phyloP scores from a whole-genome alignment of 2,329 filamentous ascomycete genomes.

The Epicoccum sorghinum region DNA sequence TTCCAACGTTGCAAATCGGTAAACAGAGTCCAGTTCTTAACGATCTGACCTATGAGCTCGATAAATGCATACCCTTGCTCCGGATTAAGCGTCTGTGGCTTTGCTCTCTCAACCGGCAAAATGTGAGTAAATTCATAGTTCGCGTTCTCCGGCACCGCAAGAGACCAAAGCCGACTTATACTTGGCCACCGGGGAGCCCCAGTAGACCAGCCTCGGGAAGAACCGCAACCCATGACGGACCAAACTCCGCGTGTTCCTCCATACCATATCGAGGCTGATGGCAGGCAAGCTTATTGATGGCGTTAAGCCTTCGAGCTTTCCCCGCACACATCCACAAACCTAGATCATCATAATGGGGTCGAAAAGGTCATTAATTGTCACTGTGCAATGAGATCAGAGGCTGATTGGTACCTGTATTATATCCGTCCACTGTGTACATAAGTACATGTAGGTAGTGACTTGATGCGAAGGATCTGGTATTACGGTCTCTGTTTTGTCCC shows the following conservation, averaged over 20 bases:
- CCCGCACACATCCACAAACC: slow-evolving; percentile 5
- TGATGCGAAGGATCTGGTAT: background rate
- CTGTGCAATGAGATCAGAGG: background rate
- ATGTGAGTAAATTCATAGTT: background rate
- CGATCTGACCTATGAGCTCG: too few relatives aligned
- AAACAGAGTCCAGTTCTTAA: too few relatives aligned
- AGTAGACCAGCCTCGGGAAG: slow-evolving; percentile 5
- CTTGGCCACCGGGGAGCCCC: background rate
- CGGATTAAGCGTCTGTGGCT: too few relatives aligned
- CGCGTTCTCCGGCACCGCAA: too few relatives aligned
- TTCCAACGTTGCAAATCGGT: too few relatives aligned
- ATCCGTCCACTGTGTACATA: background rate
- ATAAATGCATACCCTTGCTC: too few relatives aligned
- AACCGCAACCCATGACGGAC: slow-evolving; percentile 9
- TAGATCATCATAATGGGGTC: background rate
- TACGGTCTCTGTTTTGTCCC: background rate
- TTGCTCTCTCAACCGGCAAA: background rate
- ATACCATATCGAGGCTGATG: slow-evolving; percentile 8
- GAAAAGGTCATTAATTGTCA: slow-evolving; percentile 2
- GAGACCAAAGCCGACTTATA: too few relatives aligned
- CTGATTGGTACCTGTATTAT: background rate
- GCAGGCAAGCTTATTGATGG: slow-evolving; percentile 5
- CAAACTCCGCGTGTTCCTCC: slow-evolving; percentile 5
- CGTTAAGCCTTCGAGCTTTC: slow-evolving; percentile 6
- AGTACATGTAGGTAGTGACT: background rate